These are phyloP conservation scores for Cornus suecica DNA, from an alignment of 148 eudicot genomes.

Conservation along the genomic window DNA sequence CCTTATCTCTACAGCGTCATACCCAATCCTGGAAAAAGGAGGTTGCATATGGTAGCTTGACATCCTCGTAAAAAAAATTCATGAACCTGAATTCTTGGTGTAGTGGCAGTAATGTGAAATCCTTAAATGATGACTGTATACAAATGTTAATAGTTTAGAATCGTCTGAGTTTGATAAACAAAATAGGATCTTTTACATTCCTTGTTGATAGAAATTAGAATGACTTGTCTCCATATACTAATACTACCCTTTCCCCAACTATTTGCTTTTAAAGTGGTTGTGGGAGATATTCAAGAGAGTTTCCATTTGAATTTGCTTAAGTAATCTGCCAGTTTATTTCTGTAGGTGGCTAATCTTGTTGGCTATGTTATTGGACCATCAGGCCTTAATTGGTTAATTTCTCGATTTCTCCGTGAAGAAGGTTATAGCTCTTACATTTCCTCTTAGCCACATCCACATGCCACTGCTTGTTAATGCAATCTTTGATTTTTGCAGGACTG, in stretches of 20 bases:
- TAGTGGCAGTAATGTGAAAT: background rate
- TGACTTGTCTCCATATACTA: background rate
- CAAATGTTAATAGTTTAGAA: background rate
- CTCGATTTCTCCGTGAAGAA: constrained; percentile 60
- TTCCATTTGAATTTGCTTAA: background rate
- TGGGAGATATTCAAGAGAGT: background rate
- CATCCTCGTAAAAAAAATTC: too few relatives aligned
- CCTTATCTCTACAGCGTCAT: too few relatives aligned
- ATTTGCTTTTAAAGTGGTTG: background rate
- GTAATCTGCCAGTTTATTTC: constrained; percentile 9
- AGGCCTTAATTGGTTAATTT: constrained; percentile 79
- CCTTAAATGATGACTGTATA: background rate
- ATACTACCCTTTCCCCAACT: background rate
- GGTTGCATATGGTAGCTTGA: too few relatives aligned
- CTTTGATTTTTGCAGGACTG: constrained; percentile 45
- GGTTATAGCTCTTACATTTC: constrained; percentile 28
- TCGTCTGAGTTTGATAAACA: background rate
- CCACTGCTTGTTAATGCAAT: constrained; percentile 4
- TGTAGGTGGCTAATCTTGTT: constrained; percentile 91
- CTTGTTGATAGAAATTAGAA: background rate
- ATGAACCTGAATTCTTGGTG: background rate
- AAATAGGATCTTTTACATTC: background rate
- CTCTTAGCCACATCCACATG: constrained; percentile 3
- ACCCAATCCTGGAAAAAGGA: too few relatives aligned
- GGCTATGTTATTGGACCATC: constrained; percentile 97